Base-by-base conservation (phyloP, 768 basidiomycete species). In the Leccinum imitatum region DNA sequence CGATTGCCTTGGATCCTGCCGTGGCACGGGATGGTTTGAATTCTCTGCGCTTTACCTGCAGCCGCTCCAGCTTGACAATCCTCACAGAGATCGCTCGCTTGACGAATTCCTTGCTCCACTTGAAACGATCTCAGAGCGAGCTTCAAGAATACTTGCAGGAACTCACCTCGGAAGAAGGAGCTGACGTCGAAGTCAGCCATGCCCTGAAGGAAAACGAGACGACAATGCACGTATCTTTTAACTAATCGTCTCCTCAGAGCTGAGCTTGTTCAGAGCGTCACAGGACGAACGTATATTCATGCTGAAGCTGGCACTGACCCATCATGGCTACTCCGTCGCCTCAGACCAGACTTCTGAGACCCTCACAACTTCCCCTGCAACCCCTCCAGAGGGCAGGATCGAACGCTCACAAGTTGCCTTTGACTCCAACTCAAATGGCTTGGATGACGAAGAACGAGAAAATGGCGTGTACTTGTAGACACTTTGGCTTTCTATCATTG, bases 211-310 rank as follows among this genome's bases (percentile, higher is more conserved):
- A 94, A 73, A 94, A 94, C 67, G 78, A 86, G 64, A 72, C 64
- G 3, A 87, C 89, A 46, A 90, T 94, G 91, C 69, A 73, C 51
- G 71, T 72, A 63, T 58, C 50, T 47, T n/a, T 87, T 2, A 6
- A 46, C 66, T n/a, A 39, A 27, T 15, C 19, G 50, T 50, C 59
- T 59, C 53, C 33, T 54, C 27, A 41, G 50, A n/a, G 41, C 66
- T 66, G 55, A 71, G 51, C 13, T 30, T 58, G 31, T 63, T 27
- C 66, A 93, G 91, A 62, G 87, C 82, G 7, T 90, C 91, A 8
- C 91, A 93, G 73, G 82, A 88, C 67, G 91, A 93, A 67, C 80
- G 91, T 21, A 83, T 91, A 59, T 74, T 75, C 27, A 90, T 92
- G 54, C 78, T 91, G 54, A 84, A 81, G 70, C 75, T 86, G 66